A percentile compares a stretch with the other conserved stretches of the same genome.
phyloP scores from a whole-genome alignment of 2,329 filamentous ascomycete species.

The Phyllosticta citrichinensis region DNA sequence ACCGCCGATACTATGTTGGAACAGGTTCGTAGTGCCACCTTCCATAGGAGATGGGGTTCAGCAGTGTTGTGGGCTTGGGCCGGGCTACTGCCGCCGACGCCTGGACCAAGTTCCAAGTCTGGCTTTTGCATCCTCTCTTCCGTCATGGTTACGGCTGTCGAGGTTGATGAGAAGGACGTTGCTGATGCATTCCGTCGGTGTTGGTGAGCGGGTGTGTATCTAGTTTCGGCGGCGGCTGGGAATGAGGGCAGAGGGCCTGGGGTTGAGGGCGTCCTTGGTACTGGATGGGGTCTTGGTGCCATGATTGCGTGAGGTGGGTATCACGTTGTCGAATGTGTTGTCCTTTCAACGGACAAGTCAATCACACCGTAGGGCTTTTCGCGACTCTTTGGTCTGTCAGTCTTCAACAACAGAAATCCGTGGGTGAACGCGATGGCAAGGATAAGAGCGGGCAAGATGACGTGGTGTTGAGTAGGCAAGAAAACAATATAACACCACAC shows the following conservation, averaged over 20 bases:
- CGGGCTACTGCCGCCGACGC: neutral
- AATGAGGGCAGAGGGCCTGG: neutral
- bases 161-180: neutral
- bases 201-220: neutral
- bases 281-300: neutral
- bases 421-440: neutral
- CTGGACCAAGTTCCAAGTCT: slow-evolving; percentile 15
- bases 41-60: slow-evolving; percentile 15
- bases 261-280: neutral
- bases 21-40: slow-evolving; percentile 16
- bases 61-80: neutral
- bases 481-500: neutral
- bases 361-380: neutral
- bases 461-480: neutral
- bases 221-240: neutral
- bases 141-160: neutral
- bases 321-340: neutral
- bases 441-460: neutral
- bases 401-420: neutral
- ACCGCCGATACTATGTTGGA: slow-evolving; percentile 20
- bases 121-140: neutral
- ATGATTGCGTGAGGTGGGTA: neutral
- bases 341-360: neutral
- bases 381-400: neutral
- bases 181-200: neutral